phyloP scores from a whole-genome alignment of 2,329 filamentous ascomycete genomes.

The Blastomyces emzantsi region DNA sequence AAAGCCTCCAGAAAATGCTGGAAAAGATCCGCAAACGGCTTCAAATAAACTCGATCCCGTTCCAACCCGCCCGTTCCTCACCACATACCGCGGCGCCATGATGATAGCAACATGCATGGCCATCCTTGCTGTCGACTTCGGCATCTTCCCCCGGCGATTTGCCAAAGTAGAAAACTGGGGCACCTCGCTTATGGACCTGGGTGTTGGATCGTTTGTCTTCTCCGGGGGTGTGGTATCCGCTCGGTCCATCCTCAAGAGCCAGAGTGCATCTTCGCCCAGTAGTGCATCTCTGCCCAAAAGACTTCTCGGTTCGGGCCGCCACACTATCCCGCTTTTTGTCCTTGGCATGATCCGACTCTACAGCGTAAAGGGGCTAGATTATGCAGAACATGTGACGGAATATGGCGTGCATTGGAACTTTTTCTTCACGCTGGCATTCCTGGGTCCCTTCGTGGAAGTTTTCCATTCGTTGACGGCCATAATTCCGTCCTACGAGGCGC shows the following conservation, averaged over 20 bases:
- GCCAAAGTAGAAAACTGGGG: conserved; percentile 99
- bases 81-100: conserved; percentile 84
- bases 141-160: conserved; percentile 83
- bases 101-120: conserved; percentile 80
- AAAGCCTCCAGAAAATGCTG: conserved; percentile 19
- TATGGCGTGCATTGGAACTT: conserved; percentile 99
- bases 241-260: conserved; percentile 65
- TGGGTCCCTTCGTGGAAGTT: conserved; percentile 80
- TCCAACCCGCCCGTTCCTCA: conserved; percentile 84
- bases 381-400: conserved; percentile 93
- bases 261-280: conserved; percentile 38
- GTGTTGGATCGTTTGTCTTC: conserved; percentile 96
- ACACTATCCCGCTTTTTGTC: conserved; percentile 71
- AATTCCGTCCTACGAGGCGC: conserved; percentile 65
- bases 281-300: conserved; percentile 42
- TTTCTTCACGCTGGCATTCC: conserved; percentile 86
- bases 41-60: conserved; percentile 42
- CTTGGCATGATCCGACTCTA: conserved; percentile 73
- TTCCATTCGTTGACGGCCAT: conserved; percentile 63
- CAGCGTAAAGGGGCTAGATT: conserved; percentile 88
- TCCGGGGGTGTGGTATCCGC: conserved; percentile 86
- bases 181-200: conserved; percentile 96
- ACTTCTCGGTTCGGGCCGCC: conserved; percentile 59
- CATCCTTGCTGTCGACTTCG: conserved; percentile 96
- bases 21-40: conserved; percentile 15